These are phyloP conservation scores for Monosporascus sp. DNA, from an alignment of 2,329 filamentous ascomycete species.

Conservation along the genomic window DNA sequence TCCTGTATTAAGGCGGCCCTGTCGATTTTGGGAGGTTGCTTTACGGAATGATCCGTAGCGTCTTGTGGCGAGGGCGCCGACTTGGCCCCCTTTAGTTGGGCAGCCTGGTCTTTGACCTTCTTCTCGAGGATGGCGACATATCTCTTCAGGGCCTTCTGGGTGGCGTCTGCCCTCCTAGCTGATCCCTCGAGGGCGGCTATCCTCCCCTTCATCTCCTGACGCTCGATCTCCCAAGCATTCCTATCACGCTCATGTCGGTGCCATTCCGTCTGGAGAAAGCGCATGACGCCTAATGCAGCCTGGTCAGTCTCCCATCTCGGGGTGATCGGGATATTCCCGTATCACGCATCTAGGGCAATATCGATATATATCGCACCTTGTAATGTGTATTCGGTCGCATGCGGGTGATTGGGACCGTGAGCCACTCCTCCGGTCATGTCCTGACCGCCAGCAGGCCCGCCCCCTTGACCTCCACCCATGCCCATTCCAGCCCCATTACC, in stretches of 20 bases:
- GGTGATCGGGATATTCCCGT: too few relatives aligned
- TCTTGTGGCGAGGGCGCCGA: slow-evolving; percentile 36
- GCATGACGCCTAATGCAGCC: slow-evolving; percentile 74
- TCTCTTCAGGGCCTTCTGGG: slow-evolving; percentile 84
- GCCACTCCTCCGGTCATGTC: slow-evolving; percentile 28
- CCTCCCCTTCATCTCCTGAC: slow-evolving; percentile 97
- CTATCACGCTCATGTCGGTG: slow-evolving; percentile 95
- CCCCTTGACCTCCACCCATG: slow-evolving; percentile 35
- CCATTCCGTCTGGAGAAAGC: slow-evolving; percentile 98
- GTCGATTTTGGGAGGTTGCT: slow-evolving; percentile 33
- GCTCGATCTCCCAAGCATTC: slow-evolving; percentile 98
- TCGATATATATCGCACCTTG: slow-evolving; percentile 35
- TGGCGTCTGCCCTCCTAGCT: slow-evolving; percentile 75
- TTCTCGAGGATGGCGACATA: slow-evolving; percentile 86
- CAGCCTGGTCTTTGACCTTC: slow-evolving; percentile 77
- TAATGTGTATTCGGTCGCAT: slow-evolving; percentile 57
- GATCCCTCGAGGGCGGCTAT: slow-evolving; percentile 94
- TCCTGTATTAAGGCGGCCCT: slow-evolving; percentile 50
- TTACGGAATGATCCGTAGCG: slow-evolving; percentile 42
- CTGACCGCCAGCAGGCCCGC: slow-evolving; percentile 36
- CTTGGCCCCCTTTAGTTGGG: slow-evolving; percentile 53
- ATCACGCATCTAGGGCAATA: too few relatives aligned
- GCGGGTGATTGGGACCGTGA: slow-evolving; percentile 44
- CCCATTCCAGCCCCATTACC: slow-evolving; percentile 32
- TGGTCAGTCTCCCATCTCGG: slow-evolving; percentile 3